phyloP scores from a whole-genome alignment of 768 basidiomycete genomes.

The Amyloporia xantha region DNA sequence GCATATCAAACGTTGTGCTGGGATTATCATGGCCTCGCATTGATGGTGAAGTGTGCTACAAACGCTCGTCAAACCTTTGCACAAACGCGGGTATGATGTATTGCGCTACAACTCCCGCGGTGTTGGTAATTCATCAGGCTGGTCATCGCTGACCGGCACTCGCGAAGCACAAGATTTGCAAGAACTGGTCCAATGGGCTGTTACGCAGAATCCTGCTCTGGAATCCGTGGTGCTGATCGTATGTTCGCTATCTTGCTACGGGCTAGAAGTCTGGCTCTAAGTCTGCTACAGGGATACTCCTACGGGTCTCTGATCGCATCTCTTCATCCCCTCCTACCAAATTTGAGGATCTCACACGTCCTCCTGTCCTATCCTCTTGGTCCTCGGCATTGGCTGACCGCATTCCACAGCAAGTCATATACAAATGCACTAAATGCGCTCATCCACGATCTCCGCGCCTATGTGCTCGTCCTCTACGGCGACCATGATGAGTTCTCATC shows the following conservation, averaged over 20 bases:
- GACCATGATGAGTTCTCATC: constrained; percentile 69
- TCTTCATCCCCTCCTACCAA: constrained; percentile 48
- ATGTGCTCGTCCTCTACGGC: constrained; percentile 61
- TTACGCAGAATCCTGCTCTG: constrained; percentile 36
- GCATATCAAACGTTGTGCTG: neutral
- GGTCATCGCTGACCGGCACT: constrained; percentile 66
- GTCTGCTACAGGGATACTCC: constrained; percentile 85
- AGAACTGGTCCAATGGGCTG: constrained; percentile 51
- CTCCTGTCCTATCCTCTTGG: constrained; percentile 74
- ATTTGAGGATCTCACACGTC: constrained; percentile 55
- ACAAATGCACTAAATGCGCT: constrained; percentile 43
- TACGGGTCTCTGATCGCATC: constrained; percentile 72
- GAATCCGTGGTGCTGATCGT: constrained; percentile 55
- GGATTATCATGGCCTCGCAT: neutral
- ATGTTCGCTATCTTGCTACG: constrained; percentile 23
- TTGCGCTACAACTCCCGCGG: constrained; percentile 74
- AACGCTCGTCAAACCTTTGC: constrained; percentile 35
- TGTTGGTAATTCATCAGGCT: constrained; percentile 67
- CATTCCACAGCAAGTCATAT: constrained; percentile 58
- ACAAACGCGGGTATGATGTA: constrained; percentile 45
- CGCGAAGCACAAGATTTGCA: constrained; percentile 66
- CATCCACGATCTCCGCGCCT: constrained; percentile 36
- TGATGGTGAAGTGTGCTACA: constrained; percentile 35
- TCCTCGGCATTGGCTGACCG: constrained; percentile 58
- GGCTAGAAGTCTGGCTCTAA: too few species aligned